Conservation (phyloP, 176 grass and related monocot genomes). For the Bonia amplexicaulis region DNA sequence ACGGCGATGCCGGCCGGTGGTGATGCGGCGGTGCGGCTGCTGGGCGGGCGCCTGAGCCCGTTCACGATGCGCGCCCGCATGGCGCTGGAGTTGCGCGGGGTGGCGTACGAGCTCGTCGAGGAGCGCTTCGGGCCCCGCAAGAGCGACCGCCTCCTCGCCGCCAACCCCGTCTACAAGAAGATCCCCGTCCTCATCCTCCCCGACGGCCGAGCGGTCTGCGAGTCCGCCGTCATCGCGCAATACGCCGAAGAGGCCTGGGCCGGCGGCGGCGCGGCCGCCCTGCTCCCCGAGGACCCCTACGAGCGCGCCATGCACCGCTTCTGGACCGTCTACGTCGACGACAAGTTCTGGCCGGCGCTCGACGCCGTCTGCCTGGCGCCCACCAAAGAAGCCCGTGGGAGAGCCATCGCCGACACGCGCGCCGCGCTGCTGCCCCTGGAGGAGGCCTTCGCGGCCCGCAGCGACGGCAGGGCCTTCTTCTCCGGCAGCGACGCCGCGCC, state of each 20-base stretch:
- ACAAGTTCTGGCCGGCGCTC: slow-evolving; percentile 38
- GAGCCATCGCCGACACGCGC: background rate
- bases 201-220: slow-evolving; percentile 51
- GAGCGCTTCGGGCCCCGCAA: slow-evolving; percentile 42
- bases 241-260: slow-evolving; percentile 39
- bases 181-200: slow-evolving; percentile 61
- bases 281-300: slow-evolving; percentile 50
- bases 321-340: slow-evolving; percentile 57
- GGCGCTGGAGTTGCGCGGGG: slow-evolving; percentile 46
- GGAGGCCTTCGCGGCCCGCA: background rate
- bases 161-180: slow-evolving; percentile 62
- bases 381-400: background rate
- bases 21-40: background rate
- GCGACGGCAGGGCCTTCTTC: slow-evolving; percentile 18
- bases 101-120: slow-evolving; percentile 46
- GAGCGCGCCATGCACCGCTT: slow-evolving; percentile 64
- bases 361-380: slow-evolving; percentile 28
- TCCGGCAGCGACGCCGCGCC: slow-evolving; percentile 5
- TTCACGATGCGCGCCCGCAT: slow-evolving; percentile 41
- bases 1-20: no score
- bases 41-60: slow-evolving; percentile 49
- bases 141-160: slow-evolving; percentile 53
- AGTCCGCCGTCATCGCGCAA: slow-evolving; percentile 61
- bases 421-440: slow-evolving; percentile 13
- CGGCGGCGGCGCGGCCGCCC: background rate